Conservation (phyloP, 768 basidiomycete genomes). For the Tricholoma saponaceum region DNA sequence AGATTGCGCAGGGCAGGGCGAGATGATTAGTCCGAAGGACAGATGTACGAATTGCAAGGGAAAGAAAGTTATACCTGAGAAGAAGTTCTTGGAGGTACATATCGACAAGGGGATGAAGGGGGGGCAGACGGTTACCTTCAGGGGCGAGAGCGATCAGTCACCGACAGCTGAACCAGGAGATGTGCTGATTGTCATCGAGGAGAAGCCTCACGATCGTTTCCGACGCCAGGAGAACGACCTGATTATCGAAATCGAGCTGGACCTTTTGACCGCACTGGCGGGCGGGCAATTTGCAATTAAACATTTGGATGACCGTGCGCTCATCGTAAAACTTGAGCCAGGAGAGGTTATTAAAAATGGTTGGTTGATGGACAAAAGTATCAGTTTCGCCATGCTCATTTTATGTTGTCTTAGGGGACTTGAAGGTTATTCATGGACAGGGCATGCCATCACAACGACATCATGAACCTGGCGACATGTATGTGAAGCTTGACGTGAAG, state of each 20-base stretch:
- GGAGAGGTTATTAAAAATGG: constrained; percentile 94
- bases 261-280: constrained; percentile 88
- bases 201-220: constrained; percentile 88
- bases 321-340: constrained; percentile 78
- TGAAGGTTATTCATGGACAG: constrained; percentile 90
- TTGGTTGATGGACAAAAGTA: constrained; percentile 32
- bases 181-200: constrained; percentile 90
- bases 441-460: constrained; percentile 99
- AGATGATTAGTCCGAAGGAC: constrained; percentile 92
- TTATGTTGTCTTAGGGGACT: constrained; percentile 49
- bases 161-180: constrained; percentile 90
- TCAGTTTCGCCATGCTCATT: constrained; percentile 3
- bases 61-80: constrained; percentile 91
- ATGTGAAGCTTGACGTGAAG: constrained; percentile 77
- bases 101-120: constrained; percentile 98
- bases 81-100: constrained; percentile 96
- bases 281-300: constrained; percentile 88
- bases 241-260: constrained; percentile 82
- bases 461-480: constrained; percentile 94
- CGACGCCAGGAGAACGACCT: constrained; percentile 87
- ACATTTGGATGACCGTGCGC: constrained; percentile 90
- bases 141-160: constrained; percentile 90
- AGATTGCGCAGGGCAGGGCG: constrained; percentile 92
- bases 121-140: constrained; percentile 85
- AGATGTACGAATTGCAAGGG: constrained; percentile 90